Conservation (phyloP, 331 rosid species). For the Telfairia occidentalis region DNA sequence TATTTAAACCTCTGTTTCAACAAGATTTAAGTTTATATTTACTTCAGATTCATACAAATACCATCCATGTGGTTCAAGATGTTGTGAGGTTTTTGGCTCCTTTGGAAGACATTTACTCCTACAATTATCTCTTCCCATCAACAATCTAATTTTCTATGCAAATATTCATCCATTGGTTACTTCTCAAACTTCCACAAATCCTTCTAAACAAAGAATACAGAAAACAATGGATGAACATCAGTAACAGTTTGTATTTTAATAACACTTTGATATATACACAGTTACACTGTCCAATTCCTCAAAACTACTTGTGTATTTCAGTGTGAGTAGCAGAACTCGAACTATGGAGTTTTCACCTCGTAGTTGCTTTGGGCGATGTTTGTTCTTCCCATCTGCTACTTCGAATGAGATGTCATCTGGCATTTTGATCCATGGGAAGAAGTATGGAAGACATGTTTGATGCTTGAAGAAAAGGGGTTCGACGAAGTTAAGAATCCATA, state of each 20-base stretch:
- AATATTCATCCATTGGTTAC: neutral
- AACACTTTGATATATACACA: neutral
- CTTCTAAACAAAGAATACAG: no score
- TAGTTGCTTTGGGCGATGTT: neutral
- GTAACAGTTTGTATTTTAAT: neutral
- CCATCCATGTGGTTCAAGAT: no score
- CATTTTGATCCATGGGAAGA: neutral
- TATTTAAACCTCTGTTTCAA: no score
- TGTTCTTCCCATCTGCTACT: neutral
- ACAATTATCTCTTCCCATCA: no score
- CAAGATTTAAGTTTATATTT: no score
- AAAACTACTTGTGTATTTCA: neutral
- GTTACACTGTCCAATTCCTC: neutral
- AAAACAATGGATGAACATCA: neutral
- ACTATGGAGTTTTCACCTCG: neutral
- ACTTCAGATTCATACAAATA: no score
- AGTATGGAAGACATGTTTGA: neutral
- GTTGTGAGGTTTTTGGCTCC: no score
- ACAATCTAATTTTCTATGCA: neutral
- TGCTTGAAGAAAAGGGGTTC: neutral
- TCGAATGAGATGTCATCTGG: neutral
- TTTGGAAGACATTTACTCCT: no score
- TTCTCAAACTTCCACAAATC: no score
- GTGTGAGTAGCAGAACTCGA: neutral
- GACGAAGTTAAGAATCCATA: neutral